Conservation (phyloP, 768 basidiomycete species). For the Gymnopilus junonius region DNA sequence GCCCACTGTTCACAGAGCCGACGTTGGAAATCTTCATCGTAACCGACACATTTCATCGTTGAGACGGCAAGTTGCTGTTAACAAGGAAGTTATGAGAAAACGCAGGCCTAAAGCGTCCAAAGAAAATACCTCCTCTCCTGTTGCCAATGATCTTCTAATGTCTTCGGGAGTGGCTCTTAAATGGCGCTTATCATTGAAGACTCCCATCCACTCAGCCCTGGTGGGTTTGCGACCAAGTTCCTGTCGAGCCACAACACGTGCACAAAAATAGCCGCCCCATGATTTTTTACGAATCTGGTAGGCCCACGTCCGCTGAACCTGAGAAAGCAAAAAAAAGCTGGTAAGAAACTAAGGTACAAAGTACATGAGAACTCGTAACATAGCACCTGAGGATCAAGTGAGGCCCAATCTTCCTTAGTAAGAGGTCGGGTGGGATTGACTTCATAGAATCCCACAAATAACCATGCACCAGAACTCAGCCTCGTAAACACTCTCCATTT, state of each 20-base stretch:
- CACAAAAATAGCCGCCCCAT: slow-evolving; percentile 16
- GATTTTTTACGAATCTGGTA: slow-evolving; percentile 9
- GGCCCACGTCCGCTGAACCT: slow-evolving; percentile 23
- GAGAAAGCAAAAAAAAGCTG: not conserved
- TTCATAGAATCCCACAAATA: slow-evolving; percentile 38
- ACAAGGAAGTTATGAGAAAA: not conserved
- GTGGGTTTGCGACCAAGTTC: slow-evolving; percentile 12
- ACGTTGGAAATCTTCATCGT: slow-evolving; percentile 20
- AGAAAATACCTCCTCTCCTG: slow-evolving; percentile 19
- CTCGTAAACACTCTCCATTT: slow-evolving; percentile 36
- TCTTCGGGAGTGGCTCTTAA: slow-evolving; percentile 18
- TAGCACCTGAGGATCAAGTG: slow-evolving; percentile 21
- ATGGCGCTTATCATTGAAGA: slow-evolving; percentile 6
- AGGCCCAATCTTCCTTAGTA: slow-evolving; percentile 30
- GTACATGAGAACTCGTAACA: not conserved
- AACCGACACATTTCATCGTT: slow-evolving; percentile 25
- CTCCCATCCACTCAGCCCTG: slow-evolving; percentile 3
- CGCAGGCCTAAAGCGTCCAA: not conserved
- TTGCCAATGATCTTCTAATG: slow-evolving; percentile 10
- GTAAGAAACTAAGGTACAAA: not conserved
- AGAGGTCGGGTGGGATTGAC: slow-evolving; percentile 41
- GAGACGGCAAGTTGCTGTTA: slow-evolving; percentile 15
- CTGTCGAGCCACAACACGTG: slow-evolving; percentile 15
- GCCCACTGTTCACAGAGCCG: slow-evolving; percentile 8
- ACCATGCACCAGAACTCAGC: slow-evolving; percentile 35